Conservation (phyloP, 208 protist genomes). For the Tritrichomonas musculus region DNA sequence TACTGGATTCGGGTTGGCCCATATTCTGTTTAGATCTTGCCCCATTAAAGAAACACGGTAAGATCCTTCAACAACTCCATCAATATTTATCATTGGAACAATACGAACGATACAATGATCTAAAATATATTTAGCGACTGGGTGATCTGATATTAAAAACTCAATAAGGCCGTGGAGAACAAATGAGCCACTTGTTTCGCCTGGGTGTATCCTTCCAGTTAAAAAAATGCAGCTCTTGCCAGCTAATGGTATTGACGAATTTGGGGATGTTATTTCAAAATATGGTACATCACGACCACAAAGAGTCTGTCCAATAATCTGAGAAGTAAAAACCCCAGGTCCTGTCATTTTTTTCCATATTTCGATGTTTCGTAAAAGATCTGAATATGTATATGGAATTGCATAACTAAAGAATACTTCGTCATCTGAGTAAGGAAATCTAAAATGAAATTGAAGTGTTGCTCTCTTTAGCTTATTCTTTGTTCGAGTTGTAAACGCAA, state of each 20-base stretch:
- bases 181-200: slow-evolving; percentile 84
- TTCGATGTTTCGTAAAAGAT: slow-evolving; percentile 50
- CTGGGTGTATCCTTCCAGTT: slow-evolving; percentile 85
- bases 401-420: slow-evolving; percentile 78
- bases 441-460: slow-evolving; percentile 73
- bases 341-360: background rate
- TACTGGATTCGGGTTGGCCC: slow-evolving; percentile 46
- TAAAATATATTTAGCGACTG: background rate
- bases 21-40: slow-evolving; percentile 85
- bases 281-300: background rate
- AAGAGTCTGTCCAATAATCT: background rate
- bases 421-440: slow-evolving; percentile 65
- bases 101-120: slow-evolving; percentile 5
- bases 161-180: slow-evolving; percentile 73
- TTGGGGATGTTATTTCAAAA: background rate
- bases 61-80: slow-evolving; percentile 92
- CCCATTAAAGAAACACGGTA: slow-evolving; percentile 82
- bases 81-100: slow-evolving; percentile 91
- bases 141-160: background rate
- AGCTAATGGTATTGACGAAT: slow-evolving; percentile 18
- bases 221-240: slow-evolving; percentile 61
- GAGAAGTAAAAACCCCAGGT: background rate
- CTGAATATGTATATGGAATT: slow-evolving; percentile 86
- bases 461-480: background rate
- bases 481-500: background rate